Evolutionary conservation across 1,284 basidiomycete genomes (phyloP), one percentile per base, ranked within the genome.

Genomic region (Abortiporus biennis): DNA sequence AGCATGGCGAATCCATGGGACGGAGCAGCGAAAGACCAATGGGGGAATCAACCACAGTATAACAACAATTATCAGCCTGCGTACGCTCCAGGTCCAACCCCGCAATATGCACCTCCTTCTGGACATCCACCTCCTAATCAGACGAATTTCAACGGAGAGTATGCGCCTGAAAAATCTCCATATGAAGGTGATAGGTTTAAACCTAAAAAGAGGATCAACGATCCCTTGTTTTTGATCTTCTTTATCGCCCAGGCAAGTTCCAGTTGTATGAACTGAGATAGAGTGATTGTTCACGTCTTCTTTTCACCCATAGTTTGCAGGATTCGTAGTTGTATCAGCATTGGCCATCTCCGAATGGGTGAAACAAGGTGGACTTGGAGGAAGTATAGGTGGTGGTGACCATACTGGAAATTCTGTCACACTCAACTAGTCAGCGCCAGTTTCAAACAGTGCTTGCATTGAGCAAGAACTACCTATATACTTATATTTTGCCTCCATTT

Each of bases 171-270:
- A 52, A 83, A 79, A 65, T 67, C 64, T 39, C 80, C 75, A 21
- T 80, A 72, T 59, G 69, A 79, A 36, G 77, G 76, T 12, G 78
- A 76, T 29, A 64, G 86, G 29, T 85, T 89, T 66, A 76, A 75
- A 49, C 82, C 76, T 2, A 80, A 78, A 66, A 83, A 77, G 55
- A 70, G 65, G 44, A 62, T 89, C 22, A 85, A 87, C 47, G 87
- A 91, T 58, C 76, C 78, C 3, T 66, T 86, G 38, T 79, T 87
- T 57, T 66, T 89, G 17, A 55, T 85, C 5, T 58, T 89, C 25
- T 91, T 87, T 62, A 62, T 90, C 19, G 65, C 77, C 1, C 78
- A 84, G 65, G 77, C 53, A 52, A 45, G 63, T 52, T 2, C 9
- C 9, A 25, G 20, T 42, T 16, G n/a, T 17, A 4, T 17, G 12